phyloP scores from a whole-genome alignment of 2,329 filamentous ascomycete species.

The Penicillium verrucosum region DNA sequence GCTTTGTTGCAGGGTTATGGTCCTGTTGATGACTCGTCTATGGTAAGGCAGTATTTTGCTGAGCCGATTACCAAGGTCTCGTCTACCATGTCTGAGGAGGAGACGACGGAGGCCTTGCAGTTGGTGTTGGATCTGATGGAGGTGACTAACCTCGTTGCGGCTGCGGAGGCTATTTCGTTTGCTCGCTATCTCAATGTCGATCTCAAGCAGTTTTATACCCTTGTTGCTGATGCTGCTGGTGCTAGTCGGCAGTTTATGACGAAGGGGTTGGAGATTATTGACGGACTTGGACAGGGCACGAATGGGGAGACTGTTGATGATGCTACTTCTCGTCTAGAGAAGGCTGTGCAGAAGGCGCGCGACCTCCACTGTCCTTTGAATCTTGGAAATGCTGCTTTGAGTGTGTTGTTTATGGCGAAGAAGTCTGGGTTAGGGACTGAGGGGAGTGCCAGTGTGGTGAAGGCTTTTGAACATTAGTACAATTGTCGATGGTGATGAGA shows the following conservation, averaged over 20 bases:
- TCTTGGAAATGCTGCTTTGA: slow-evolving; percentile 39
- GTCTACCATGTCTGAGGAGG: slow-evolving; percentile 31
- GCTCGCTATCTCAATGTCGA: slow-evolving; percentile 47
- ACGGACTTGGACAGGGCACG: slow-evolving; percentile 27
- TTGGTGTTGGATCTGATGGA: slow-evolving; percentile 45
- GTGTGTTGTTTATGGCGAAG: slow-evolving; percentile 33
- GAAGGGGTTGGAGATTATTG: slow-evolving; percentile 38
- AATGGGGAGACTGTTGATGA: slow-evolving; percentile 34
- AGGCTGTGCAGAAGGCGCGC: slow-evolving; percentile 43
- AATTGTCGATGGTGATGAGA: neutral
- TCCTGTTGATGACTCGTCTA: slow-evolving; percentile 53
- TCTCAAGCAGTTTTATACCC: slow-evolving; percentile 44
- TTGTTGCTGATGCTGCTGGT: slow-evolving; percentile 49
- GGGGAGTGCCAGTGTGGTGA: slow-evolving; percentile 33
- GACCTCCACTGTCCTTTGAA: slow-evolving; percentile 40
- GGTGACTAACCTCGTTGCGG: slow-evolving; percentile 50
- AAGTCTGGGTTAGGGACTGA: slow-evolving; percentile 30
- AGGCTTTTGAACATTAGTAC: slow-evolving; percentile 28
- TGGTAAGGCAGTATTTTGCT: slow-evolving; percentile 53
- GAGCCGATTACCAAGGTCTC: slow-evolving; percentile 42
- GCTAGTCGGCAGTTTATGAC: slow-evolving; percentile 46
- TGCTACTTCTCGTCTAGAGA: slow-evolving; percentile 38
- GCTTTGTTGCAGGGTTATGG: slow-evolving; percentile 58
- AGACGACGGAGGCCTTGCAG: slow-evolving; percentile 36
- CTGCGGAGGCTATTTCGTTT: slow-evolving; percentile 49